Evolutionary conservation across 805 yeast species (phyloP), one percentile per base, ranked within the genome.

Genomic region (Candida patagonica): DNA sequence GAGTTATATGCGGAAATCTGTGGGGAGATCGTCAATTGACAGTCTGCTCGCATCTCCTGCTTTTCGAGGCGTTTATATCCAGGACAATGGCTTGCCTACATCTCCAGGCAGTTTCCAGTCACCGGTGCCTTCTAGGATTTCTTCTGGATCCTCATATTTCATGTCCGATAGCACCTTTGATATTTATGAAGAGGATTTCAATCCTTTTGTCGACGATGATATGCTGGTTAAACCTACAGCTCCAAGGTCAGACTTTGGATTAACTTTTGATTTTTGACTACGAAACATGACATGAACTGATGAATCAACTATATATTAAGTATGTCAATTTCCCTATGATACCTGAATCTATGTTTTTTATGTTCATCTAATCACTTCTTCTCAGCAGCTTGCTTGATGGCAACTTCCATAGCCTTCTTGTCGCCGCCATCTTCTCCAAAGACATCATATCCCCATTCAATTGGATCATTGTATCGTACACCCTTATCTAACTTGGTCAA

Each of bases 391-490:
- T 43, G 33, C 42, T 38, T 35, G 36, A 40, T 19, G 24, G 52
- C 47, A 40, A 45, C 44, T 35, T 43, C 44, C 16, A 19, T 19
- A 23, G 56, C 50, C 8, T 30, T 43, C 8, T 29, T 49, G 31
- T 47, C 37, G 8, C 52, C 52, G 7, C 52, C 52, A 23, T 47
- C 43, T 38, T 49, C 54, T 8, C 48, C 60, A 38, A 53, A 53
- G 20, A 55, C 46, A 36, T 55, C 60, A 2, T 25, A 22, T 13
- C 60, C 60, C 58, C 58, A 54, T 27, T 54, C 50, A 21, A 48
- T 44, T 6, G 58, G 56, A 44, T 54, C 50, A 43, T 54, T 54
- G 45, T 48, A 54, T 31, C 58, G 48, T 30, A 40, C 33, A 42
- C 44, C 38, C 39, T 50, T 49, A 29, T 52, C 55, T n/a, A 52